These are phyloP conservation scores for Gonapodya prolifera DNA, from an alignment of 192 early-diverging fungal genomes.

Conservation along the genomic window DNA sequence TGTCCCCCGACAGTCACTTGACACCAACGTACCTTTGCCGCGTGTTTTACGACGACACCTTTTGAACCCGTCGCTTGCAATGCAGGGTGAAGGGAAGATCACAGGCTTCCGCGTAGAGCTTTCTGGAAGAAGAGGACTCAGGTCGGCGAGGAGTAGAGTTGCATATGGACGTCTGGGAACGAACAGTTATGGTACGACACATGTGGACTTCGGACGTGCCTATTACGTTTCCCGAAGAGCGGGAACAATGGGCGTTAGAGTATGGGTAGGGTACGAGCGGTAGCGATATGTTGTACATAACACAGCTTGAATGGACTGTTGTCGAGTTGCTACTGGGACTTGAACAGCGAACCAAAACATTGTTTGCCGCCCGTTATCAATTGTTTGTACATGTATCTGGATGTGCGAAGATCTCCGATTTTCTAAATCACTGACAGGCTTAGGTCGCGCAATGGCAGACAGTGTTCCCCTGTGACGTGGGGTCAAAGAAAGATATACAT, in stretches of 20 bases:
- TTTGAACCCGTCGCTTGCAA: not conserved
- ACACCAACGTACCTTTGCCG: slow-evolving; percentile 1
- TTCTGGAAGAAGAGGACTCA: not conserved
- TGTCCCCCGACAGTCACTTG: not conserved
- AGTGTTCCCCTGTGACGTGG: too few species aligned
- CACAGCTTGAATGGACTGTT: too few species aligned
- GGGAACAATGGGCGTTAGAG: not conserved
- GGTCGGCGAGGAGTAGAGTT: not conserved
- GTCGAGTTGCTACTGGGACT: too few species aligned
- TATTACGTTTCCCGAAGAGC: not conserved
- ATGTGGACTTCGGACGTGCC: not conserved
- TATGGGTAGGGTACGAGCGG: slow-evolving; percentile 6
- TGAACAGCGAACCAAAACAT: too few species aligned
- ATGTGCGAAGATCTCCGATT: too few species aligned
- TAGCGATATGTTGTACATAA: too few species aligned
- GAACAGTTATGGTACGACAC: not conserved
- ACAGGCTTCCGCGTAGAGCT: slow-evolving; percentile 3
- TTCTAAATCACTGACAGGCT: too few species aligned
- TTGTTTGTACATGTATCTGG: too few species aligned
- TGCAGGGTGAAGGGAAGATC: not conserved
- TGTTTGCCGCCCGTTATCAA: too few species aligned
- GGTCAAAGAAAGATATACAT: too few species aligned
- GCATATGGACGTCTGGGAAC: not conserved
- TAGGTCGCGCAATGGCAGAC: too few species aligned
- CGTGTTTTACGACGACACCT: not conserved